Evolutionary conservation across 768 basidiomycete genomes (phyloP).

Genomic region (Austroboletus eburneus): DNA sequence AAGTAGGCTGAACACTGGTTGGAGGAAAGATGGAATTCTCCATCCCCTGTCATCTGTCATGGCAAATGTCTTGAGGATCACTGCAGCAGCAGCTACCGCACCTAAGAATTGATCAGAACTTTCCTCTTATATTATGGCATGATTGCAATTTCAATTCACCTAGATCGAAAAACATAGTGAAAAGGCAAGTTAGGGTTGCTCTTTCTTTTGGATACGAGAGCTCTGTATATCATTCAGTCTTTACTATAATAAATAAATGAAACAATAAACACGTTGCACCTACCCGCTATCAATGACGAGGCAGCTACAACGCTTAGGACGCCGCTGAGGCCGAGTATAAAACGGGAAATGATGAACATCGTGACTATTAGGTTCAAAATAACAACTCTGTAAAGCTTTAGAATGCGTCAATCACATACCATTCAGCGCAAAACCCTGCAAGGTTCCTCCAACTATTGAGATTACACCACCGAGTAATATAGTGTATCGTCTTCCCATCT

Average conservation of each 20-base stretch:
- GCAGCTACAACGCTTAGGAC: background rate
- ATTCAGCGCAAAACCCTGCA: background rate
- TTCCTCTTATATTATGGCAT: background rate
- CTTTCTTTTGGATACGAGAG: constrained; percentile 7
- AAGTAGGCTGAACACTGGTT: constrained; percentile 27
- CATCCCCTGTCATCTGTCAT: background rate
- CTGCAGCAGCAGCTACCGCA: background rate
- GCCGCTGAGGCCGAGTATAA: background rate
- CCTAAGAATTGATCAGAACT: background rate
- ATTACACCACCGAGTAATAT: background rate
- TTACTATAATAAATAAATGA: background rate
- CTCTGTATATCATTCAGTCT: background rate
- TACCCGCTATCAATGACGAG: background rate
- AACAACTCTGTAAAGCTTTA: background rate
- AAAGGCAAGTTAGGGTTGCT: background rate
- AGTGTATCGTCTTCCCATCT: background rate
- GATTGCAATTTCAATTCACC: background rate
- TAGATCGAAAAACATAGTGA: background rate
- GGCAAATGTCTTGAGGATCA: background rate
- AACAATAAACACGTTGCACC: background rate
- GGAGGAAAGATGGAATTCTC: constrained; percentile 3
- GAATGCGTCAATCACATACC: background rate
- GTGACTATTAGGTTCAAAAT: background rate
- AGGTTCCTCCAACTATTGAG: background rate
- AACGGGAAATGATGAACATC: background rate